These are phyloP conservation scores for Apiospora rasikravindrae DNA, from an alignment of 2,329 filamentous ascomycete species.

Conservation along the genomic window DNA sequence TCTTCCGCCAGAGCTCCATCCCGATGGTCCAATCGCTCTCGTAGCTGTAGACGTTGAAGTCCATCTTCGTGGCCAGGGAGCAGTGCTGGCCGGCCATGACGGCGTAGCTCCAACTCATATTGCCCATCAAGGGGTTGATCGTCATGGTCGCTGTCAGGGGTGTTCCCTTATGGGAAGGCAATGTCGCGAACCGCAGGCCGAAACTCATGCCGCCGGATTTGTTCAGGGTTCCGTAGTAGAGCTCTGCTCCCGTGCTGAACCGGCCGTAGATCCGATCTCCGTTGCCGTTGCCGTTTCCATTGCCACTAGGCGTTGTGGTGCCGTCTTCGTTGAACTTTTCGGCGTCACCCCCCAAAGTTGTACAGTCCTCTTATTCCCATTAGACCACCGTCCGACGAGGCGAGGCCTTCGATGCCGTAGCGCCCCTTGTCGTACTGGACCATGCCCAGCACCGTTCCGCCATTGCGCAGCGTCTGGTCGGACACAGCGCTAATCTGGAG, in stretches of 20 bases:
- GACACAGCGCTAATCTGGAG: constrained; percentile 82
- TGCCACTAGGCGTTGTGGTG: constrained; percentile 26
- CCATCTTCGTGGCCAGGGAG: constrained; percentile 86
- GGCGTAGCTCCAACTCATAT: constrained; percentile 88
- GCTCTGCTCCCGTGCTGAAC: constrained; percentile 88
- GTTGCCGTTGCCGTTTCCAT: constrained; percentile 40
- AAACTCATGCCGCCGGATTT: constrained; percentile 92
- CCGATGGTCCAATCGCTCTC: constrained; percentile 93
- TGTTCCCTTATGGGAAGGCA: constrained; percentile 80
- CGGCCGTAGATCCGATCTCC: constrained; percentile 74
- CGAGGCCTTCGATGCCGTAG: constrained; percentile 88
- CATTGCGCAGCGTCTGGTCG: constrained; percentile 71
- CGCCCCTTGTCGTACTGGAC: constrained; percentile 84
- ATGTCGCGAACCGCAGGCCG: constrained; percentile 85
- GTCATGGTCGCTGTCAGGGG: constrained; percentile 94
- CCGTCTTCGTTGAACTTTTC: constrained; percentile 33
- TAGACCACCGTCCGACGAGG: constrained; percentile 89
- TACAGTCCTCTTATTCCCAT: constrained; percentile 88
- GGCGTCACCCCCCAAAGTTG: constrained; percentile 85
- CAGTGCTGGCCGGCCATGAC: constrained; percentile 84
- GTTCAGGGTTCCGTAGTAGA: constrained; percentile 95
- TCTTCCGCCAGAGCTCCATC: constrained; percentile 87
- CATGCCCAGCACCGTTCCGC: constrained; percentile 75
- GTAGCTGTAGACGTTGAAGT: constrained; percentile 98
- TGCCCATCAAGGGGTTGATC: constrained; percentile 92